phyloP scores from a whole-genome alignment of 75 land plant species.

The Ceratopteris richardii region DNA sequence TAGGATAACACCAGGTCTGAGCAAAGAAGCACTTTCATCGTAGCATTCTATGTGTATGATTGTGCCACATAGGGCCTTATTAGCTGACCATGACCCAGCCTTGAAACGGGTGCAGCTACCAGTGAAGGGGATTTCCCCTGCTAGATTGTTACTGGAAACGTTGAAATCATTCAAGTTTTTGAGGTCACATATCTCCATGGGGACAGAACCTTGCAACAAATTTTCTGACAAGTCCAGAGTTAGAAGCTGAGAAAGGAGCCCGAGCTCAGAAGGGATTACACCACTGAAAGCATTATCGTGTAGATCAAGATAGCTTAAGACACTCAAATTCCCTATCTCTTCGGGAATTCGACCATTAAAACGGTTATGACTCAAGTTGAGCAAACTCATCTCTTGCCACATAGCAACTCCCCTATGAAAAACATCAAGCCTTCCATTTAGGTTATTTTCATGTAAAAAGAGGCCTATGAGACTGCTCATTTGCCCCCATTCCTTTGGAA shows the following conservation, averaged over 20 bases:
- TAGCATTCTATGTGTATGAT: background rate
- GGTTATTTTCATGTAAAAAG: too few species aligned
- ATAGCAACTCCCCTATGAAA: background rate
- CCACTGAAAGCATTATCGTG: constrained; percentile 38
- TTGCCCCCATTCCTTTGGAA: constrained; percentile 36
- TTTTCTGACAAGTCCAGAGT: constrained; percentile 14
- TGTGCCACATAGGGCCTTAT: too few species aligned
- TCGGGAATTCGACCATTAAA: constrained; percentile 43
- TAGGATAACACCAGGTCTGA: constrained; percentile 22
- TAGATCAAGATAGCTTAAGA: constrained; percentile 29
- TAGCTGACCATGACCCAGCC: constrained; percentile 6
- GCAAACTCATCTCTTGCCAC: constrained; percentile 27
- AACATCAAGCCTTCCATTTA: too few species aligned
- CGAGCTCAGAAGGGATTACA: constrained; percentile 23
- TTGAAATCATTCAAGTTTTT: constrained; percentile 8
- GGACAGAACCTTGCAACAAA: constrained; percentile 10
- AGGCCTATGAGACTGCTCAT: constrained; percentile 10
- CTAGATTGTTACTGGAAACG: constrained; percentile 6
- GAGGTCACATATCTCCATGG: constrained; percentile 6
- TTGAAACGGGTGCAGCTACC: background rate
- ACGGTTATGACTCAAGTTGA: constrained; percentile 32
- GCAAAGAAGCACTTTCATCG: background rate
- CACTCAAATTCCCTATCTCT: constrained; percentile 27
- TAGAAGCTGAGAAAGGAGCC: constrained; percentile 6
- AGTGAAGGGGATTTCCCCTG: background rate